phyloP scores from a whole-genome alignment of 106 monocot genomes.

The Amphibolis antarctica region DNA sequence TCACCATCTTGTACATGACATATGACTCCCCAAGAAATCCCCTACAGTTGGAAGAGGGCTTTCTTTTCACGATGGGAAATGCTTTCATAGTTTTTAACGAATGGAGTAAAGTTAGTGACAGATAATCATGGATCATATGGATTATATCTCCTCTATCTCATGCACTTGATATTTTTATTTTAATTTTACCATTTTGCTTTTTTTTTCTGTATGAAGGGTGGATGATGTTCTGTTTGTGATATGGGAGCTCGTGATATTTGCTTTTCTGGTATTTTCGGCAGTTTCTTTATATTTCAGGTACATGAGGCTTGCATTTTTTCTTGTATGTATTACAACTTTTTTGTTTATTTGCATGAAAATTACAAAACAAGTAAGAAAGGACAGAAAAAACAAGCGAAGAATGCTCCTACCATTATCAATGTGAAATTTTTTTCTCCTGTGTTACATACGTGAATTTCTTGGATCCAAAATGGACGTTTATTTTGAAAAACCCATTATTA shows the following conservation, averaged over 20 bases:
- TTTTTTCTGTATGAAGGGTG: constrained; percentile 26
- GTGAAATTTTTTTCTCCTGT: constrained; percentile 23
- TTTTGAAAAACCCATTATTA: too few relatives aligned
- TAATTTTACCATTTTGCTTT: not conserved
- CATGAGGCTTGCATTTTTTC: constrained; percentile 49
- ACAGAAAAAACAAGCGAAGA: constrained; percentile 66
- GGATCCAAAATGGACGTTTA: not conserved
- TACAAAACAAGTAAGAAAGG: constrained; percentile 49
- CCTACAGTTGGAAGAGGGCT: too few relatives aligned
- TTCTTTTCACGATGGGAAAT: too few relatives aligned
- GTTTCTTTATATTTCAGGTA: constrained; percentile 63
- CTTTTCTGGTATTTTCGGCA: constrained; percentile 51
- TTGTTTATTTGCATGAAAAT: constrained; percentile 59
- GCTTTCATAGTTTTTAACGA: too few relatives aligned
- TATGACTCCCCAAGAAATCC: too few relatives aligned
- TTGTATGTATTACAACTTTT: constrained; percentile 33
- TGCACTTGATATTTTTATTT: too few relatives aligned
- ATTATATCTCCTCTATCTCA: too few relatives aligned
- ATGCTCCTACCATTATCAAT: constrained; percentile 90
- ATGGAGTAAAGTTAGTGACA: too few relatives aligned
- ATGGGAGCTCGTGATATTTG: constrained; percentile 70
- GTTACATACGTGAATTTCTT: not conserved
- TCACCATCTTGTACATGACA: too few relatives aligned
- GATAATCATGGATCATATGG: too few relatives aligned
- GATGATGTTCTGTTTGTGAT: constrained; percentile 47